Percentiles rank a stretch among this genome's conserved stretches.
Evolutionary conservation across 176 grass and related monocot species (phyloP).

Genomic region (Aegilops sharonensis): DNA sequence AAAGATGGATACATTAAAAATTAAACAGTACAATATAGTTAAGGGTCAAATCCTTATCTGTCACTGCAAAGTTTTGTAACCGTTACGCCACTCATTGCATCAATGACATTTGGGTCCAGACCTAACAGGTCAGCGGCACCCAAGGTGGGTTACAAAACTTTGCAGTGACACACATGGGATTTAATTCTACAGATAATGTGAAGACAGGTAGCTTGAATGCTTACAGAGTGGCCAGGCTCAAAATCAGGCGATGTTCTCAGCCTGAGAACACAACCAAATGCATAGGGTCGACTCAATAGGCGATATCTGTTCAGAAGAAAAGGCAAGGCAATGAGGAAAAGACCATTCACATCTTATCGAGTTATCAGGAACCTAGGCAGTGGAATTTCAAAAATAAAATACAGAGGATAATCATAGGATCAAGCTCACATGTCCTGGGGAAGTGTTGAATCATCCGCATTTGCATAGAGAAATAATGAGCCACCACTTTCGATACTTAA

Average conservation of each 20-base stretch:
- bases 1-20: conserved; percentile 26
- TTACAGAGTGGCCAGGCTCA: conserved; percentile 73
- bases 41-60: not conserved
- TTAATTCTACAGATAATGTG: conserved; percentile 4
- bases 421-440: conserved; percentile 91
- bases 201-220: conserved; percentile 35
- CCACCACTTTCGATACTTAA: conserved; percentile 96
- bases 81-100: not conserved
- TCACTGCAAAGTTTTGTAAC: not conserved
- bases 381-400: conserved; percentile 21
- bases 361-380: not conserved
- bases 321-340: not conserved
- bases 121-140: not conserved
- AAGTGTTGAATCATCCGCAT: conserved; percentile 87
- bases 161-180: not conserved
- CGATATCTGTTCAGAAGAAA: conserved; percentile 60
- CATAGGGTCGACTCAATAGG: conserved; percentile 94
- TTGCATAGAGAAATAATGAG: conserved; percentile 86
- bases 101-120: not conserved
- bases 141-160: not conserved
- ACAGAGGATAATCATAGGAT: conserved; percentile 1
- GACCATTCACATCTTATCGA: conserved; percentile 1
- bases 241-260: conserved; percentile 97
- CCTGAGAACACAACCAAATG: conserved; percentile 94
- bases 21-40: not conserved